These are phyloP conservation scores for Berberis thunbergii DNA, from an alignment of 164 flowering plant species.

Conservation along the genomic window DNA sequence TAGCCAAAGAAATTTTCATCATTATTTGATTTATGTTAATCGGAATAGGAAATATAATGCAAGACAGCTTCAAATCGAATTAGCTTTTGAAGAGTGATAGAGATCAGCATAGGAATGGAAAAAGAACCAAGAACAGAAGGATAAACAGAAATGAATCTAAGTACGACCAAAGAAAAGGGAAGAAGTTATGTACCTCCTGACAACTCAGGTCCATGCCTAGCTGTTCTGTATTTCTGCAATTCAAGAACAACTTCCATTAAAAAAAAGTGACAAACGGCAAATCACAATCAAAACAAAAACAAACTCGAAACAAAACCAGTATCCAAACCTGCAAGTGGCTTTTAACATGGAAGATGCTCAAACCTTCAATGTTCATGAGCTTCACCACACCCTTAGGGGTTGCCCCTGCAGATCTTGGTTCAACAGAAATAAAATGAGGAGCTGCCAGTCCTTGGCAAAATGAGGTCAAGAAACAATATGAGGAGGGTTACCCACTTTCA, in stretches of 20 bases:
- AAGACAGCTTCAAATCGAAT: no score
- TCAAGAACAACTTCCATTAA: slow-evolving; percentile 10
- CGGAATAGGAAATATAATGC: no score
- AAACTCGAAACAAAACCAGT: not conserved
- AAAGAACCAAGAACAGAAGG: no score
- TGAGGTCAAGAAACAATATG: not conserved
- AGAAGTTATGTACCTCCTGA: slow-evolving; percentile 50
- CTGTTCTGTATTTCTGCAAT: slow-evolving; percentile 94
- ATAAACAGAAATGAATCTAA: not conserved
- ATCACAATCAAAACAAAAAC: not conserved
- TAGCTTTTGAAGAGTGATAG: no score
- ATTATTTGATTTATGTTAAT: no score
- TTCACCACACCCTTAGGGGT: slow-evolving; percentile 95
- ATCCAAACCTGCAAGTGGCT: slow-evolving; percentile 87
- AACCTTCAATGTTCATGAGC: slow-evolving; percentile 82
- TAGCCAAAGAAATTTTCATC: no score
- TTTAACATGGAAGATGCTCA: slow-evolving; percentile 92
- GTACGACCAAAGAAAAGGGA: not conserved
- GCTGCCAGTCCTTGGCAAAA: not conserved
- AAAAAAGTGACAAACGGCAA: not conserved
- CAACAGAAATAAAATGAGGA: not conserved
- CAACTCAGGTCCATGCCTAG: slow-evolving; percentile 81
- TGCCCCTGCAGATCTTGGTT: slow-evolving; percentile 52
- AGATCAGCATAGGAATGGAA: no score
- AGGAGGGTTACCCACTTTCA: slow-evolving; percentile 54